Base-by-base conservation (phyloP, 2,329 filamentous ascomycete species). In the Fusarium subglutinans region DNA sequence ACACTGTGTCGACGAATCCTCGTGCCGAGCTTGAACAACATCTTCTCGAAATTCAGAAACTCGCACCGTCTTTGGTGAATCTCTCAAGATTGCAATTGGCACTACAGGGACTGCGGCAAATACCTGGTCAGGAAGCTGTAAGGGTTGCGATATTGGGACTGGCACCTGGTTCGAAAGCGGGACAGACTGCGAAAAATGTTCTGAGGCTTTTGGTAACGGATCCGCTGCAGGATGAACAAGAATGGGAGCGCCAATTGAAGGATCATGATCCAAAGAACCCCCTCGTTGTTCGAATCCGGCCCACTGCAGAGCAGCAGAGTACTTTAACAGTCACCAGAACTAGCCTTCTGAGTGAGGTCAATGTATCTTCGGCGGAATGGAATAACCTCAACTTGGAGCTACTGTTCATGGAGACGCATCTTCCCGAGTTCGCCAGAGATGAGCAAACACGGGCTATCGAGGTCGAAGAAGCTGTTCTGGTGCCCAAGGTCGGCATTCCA, bases 1-100 rank as follows among this genome's bases (percentile, higher is more conserved):
- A 76, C 12, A 47, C 77, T 17, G 28, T 70, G 9, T 22, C 76
- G n/a, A 63, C 72, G 14, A 78, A 85, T 63, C 79, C 85, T 20
- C 84, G 88, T 45, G 77, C 83, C 63, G 87, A 92, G 73, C 87
- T 94, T 10, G 86, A 92, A 70, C 82, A 86, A 48, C 85, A 89
- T 6, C 84, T 95, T 2, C 80, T 86, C 4, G 86, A 89, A 28
- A 85, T 96, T 6, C 87, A 92, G 76, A 88, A 87, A 58, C 84
- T 89, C 55, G 90, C 90, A 5, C 86, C 89, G 30, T 88, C 86
- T 66, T 87, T 91, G 75, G 86, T 93, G 60, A 92, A 92, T 77
- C 86, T 92, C n/a, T 90, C 92, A 37, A 87, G 92, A 63, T 80
- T 95, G 51, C 91, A 94, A 81, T 87, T 96, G 75, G 93, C 93